A percentile compares a stretch with the other conserved stretches of the same genome.
phyloP scores from a whole-genome alignment of 2,329 filamentous ascomycete species.

The Amphichorda felina region DNA sequence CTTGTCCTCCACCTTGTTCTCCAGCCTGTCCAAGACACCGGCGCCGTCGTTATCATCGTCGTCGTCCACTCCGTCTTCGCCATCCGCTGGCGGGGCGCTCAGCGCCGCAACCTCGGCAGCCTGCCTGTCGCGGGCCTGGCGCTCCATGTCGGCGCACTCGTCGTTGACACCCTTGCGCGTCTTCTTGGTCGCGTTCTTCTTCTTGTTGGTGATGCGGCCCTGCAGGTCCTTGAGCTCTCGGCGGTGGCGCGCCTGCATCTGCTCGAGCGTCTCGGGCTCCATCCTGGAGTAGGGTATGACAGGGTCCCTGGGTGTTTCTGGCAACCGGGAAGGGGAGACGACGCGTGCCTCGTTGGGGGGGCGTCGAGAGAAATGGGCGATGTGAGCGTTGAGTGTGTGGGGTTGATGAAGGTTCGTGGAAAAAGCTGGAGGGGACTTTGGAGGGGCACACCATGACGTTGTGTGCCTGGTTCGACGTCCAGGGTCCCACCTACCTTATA shows the following conservation, averaged over 20 bases:
- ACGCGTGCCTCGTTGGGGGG: too few species aligned
- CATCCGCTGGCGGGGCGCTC: constrained; percentile 11
- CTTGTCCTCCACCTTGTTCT: constrained; percentile 9
- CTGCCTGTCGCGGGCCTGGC: constrained; percentile 54
- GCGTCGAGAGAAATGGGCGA: too few species aligned
- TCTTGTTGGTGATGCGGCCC: constrained; percentile 80
- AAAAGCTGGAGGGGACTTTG: too few species aligned
- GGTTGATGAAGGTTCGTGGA: too few species aligned
- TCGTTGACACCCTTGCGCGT: constrained; percentile 63
- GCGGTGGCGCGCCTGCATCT: constrained; percentile 67
- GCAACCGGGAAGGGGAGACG: too few species aligned
- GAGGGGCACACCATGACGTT: too few species aligned
- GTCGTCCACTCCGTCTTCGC: constrained; percentile 9
- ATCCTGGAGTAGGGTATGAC: constrained; percentile 9
- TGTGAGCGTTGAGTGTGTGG: too few species aligned
- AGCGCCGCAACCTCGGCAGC: constrained; percentile 42
- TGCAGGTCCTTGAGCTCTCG: constrained; percentile 85
- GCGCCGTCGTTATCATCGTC: constrained; percentile 7
- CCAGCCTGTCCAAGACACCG: constrained; percentile 5
- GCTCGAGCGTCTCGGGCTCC: constrained; percentile 51
- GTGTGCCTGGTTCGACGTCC: too few species aligned
- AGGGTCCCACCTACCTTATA: too few species aligned
- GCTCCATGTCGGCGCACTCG: constrained; percentile 63
- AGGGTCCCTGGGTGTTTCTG: too few species aligned
- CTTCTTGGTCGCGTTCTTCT: constrained; percentile 91